Base-by-base conservation (phyloP, 148 eudicot genomes). In the Cornus florida region DNA sequence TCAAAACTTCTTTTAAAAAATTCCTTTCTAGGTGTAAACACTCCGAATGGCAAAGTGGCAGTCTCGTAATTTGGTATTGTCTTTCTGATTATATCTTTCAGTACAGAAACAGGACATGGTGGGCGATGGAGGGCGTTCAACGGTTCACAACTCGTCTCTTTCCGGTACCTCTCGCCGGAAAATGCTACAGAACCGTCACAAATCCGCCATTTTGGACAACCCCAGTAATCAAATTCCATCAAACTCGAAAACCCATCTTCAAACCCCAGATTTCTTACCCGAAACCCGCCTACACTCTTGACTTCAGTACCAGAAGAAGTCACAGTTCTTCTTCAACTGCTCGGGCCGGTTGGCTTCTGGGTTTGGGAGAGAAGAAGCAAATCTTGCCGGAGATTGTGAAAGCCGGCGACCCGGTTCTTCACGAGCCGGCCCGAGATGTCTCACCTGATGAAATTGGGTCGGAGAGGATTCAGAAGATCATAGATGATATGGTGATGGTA, bases 351-450 rank as follows among this genome's bases (percentile, higher is more conserved):
- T 95, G 97, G 97, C 80, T 95, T 3, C 76, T 86, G 79, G 97
- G 94, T 74, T 75, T 90, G 71, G 86, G 90, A 2, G 82, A 92
- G 31, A 92, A 87, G 79, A 89, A 88, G 85, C 77, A 81, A 69
- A 74, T 24, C 10, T 56, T 86, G 43, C 94, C 97, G 65, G 97
- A 92, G 5, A 84, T 91, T 56, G 91, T 92, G 28, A 90, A 96
- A 87, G 99, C 99, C 57, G 99, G 99, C 46, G 99, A 96, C 92
- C 99, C 99, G 83, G 98, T 96, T 72, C 91, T 96, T 7, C 99
- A 96, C 71, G 99, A 96, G 81, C 84, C 89, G 2, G 95, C 99
- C 62, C 89, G 80, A 39, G 91, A 89, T 53, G 94, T 96, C 22
- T 75, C 80, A 66, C 85, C 78, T 72, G 90, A 82, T 13, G 99